Evolutionary conservation across 306 rosid genomes (phyloP), one percentile per base, ranked within the genome.

Genomic region (Gillenia trifoliata): DNA sequence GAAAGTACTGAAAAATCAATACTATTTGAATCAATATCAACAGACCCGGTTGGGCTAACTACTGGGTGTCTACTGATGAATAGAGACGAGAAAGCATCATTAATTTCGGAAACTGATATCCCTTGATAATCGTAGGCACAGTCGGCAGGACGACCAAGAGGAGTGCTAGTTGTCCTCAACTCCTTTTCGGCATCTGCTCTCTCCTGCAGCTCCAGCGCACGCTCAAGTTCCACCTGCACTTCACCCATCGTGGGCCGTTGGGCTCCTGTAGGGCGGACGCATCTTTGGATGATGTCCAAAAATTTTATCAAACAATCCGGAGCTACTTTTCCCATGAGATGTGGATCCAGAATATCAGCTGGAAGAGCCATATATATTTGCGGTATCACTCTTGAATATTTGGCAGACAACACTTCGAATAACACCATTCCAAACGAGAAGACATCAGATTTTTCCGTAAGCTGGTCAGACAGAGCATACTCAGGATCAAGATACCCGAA

Each of bases 151-250:
- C 0, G 4, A 54, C 0, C 26, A 20, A 54, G 23, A 8, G 59
- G 1, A 20, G 26, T n/a, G 25, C 59, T 54, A 7, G 4, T 0
- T 19, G 59, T n/a, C 26, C 25, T 3, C 59, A 45, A 4, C 12
- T 54, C 59, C 4, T n/a, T 54, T 6, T 20, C 50, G 31, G 50
- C 26, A 15, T 74, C 76, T 5, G 82, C 85, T 0, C 62, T 65
- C 41, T 59, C 78, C 23, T 85, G 84, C 63, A 79, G 4, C 36
- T 63, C 31, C 55, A 85, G 25, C 4, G 74, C 81, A 33, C 12
- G 36, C 73, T 82, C 89, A 45, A 85, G 84, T 45, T 43, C 57
- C 25, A 75, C 62, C 75, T 43, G 72, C 60, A 78, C 85, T 47
- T 85, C 88, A 28, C 81, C 77, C 77, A 81, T 45, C 20, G 52